Evolutionary conservation across 2,329 filamentous ascomycete genomes (phyloP), one percentile per base, ranked within the genome.

Genomic region (Coniochaeta hoffmannii): DNA sequence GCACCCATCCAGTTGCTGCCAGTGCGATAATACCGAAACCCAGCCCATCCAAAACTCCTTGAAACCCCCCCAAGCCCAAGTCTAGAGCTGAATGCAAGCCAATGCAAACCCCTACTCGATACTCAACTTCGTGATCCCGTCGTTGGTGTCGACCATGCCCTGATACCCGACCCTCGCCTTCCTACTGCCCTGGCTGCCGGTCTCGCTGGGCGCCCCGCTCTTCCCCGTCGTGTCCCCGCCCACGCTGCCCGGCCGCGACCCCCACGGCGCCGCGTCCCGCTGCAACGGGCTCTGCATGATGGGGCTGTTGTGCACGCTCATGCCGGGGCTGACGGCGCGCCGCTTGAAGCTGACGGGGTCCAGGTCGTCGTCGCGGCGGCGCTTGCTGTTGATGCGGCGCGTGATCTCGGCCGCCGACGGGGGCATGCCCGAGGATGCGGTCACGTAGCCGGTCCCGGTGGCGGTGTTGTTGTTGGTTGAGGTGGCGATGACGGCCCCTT

Each of bases 71-170:
- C 6, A 41, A 22, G 8, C 17, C 10, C 15, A 36, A 12, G 10
- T n/a, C 9, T 12, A 9, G 15, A 12, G 15, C 30, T 32, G 12
- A 32, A 36, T 5, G 9, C 34, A 36, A 36, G 5, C 15, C 34
- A n/a, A 36, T 14, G 22, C 12, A n/a, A 36, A 11, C 22, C 24
- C 14, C 58, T 74, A 96, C 69, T 97, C 92, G 65, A 97, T 96
- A 70, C 89, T 96, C 89, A 97, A 94, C 64, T 93, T 91, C 87
- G 96, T 96, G 61, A 97, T 78, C 1, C 91, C 89, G 69, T 97
- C 93, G 67, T 90, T 90, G n/a, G 93, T 93, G 71, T 97, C 93
- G 17, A 83, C 88, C 92, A 97, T 97, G 1, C 92, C 90, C 71
- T 97, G 92, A 62, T 95, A 80, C 9, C 90, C 90, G 14, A 96